These are phyloP conservation scores for Annona cherimola DNA, from an alignment of 164 flowering plant species.

Conservation along the genomic window DNA sequence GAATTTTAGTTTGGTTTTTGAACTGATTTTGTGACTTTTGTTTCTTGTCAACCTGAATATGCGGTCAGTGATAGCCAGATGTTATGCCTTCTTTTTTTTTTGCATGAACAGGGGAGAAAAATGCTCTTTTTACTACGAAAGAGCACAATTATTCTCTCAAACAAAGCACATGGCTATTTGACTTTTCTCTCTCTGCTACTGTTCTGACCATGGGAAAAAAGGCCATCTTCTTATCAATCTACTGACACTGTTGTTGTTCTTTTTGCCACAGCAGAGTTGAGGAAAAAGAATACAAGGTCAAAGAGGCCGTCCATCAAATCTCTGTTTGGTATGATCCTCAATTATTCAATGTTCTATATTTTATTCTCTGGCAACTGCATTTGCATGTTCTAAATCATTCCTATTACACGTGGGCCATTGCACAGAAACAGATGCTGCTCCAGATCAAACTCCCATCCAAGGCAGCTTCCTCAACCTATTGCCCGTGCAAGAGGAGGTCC, in stretches of 20 bases:
- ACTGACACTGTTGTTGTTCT: background rate
- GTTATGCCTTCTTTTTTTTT: no score
- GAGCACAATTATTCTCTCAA: background rate
- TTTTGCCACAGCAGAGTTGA: slow-evolving; percentile 36
- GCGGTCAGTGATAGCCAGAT: no score
- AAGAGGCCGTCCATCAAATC: slow-evolving; percentile 43
- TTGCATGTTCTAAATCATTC: background rate
- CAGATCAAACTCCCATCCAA: slow-evolving; percentile 20
- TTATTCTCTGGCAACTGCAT: background rate
- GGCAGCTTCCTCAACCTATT: slow-evolving; percentile 26
- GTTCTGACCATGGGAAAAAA: background rate
- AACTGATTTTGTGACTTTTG: background rate
- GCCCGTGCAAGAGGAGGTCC: slow-evolving; percentile 29
- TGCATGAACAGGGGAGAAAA: no score
- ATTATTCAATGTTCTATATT: background rate
- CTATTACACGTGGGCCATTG: background rate
- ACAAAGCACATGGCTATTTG: background rate
- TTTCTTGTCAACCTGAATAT: background rate
- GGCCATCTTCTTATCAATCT: background rate
- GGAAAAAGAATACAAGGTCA: slow-evolving; percentile 31
- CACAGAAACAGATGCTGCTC: slow-evolving; percentile 9
- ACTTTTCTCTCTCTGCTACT: background rate
- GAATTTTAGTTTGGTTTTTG: background rate
- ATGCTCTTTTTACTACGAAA: background rate
- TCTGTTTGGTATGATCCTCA: slow-evolving; percentile 32